Percentiles rank a stretch among this genome's conserved stretches.
These are phyloP conservation scores for Curvularia lunata DNA, from an alignment of 2,329 filamentous ascomycete genomes.

Conservation along the genomic window DNA sequence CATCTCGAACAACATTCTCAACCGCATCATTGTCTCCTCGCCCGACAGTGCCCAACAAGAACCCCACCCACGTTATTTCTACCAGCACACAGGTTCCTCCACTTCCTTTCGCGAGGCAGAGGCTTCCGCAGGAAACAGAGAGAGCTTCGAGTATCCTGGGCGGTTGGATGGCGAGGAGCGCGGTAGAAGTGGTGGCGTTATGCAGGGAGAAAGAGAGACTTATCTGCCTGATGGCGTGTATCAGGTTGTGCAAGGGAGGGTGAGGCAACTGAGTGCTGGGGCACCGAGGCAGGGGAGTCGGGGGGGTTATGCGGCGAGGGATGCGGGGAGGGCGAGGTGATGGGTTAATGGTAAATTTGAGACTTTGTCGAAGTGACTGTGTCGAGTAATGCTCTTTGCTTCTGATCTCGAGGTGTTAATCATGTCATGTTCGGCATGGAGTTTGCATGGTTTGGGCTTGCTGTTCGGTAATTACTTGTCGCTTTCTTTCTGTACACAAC, in stretches of 20 bases:
- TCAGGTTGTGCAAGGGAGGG: conserved; percentile 13
- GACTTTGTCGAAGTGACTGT: too few species aligned
- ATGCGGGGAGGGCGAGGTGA: conserved; percentile 10
- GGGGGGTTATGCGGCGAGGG: conserved; percentile 4
- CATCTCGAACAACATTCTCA: not conserved
- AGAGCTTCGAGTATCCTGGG: conserved; percentile 5
- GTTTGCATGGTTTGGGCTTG: not conserved
- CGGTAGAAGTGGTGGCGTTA: not conserved
- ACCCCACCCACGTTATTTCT: not conserved
- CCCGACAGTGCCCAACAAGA: not conserved
- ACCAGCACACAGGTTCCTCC: not conserved
- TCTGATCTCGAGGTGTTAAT: not conserved
- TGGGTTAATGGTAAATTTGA: too few species aligned
- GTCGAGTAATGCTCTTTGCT: not conserved
- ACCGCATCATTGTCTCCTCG: conserved; percentile 6
- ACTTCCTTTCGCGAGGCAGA: not conserved
- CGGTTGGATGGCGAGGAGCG: not conserved
- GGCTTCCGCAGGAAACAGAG: not conserved
- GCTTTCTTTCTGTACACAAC: not conserved
- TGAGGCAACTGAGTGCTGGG: conserved; percentile 10
- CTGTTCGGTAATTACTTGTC: not conserved
- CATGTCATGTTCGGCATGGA: not conserved
- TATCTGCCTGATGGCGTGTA: conserved; percentile 15
- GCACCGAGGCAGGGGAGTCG: not conserved
- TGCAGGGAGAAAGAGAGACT: conserved; percentile 5